phyloP scores from a whole-genome alignment of 2,329 filamentous ascomycete genomes.

The Trichoderma sp. region DNA sequence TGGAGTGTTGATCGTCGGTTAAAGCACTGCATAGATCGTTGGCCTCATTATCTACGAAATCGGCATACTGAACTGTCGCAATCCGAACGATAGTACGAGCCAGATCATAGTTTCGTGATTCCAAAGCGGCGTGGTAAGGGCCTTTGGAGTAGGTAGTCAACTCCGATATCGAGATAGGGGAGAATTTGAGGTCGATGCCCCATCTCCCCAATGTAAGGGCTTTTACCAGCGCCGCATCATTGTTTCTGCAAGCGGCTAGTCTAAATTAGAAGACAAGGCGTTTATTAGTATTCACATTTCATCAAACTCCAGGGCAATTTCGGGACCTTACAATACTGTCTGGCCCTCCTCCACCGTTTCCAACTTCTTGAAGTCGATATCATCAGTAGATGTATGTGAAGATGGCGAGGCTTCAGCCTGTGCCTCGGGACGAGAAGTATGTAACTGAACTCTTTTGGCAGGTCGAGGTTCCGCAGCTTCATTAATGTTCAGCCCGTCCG shows the following conservation, averaged over 20 bases:
- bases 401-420: neutral
- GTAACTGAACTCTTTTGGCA: neutral
- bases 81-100: constrained; percentile 5
- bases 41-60: neutral
- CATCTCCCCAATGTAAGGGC: neutral
- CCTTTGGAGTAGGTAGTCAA: neutral
- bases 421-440: neutral
- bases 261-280: neutral
- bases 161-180: neutral
- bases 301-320: neutral
- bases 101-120: neutral
- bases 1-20: neutral
- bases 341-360: neutral
- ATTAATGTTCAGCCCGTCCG: neutral
- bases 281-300: neutral
- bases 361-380: neutral
- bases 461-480: neutral
- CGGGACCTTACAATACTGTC: neutral
- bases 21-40: neutral
- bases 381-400: neutral
- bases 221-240: neutral
- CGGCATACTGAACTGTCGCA: neutral
- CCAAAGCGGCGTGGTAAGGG: neutral
- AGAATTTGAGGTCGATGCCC: neutral
- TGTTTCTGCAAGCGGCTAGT: neutral